These are phyloP conservation scores for Colletotrichum sp. DNA, from an alignment of 2,329 filamentous ascomycete species.

Conservation along the genomic window DNA sequence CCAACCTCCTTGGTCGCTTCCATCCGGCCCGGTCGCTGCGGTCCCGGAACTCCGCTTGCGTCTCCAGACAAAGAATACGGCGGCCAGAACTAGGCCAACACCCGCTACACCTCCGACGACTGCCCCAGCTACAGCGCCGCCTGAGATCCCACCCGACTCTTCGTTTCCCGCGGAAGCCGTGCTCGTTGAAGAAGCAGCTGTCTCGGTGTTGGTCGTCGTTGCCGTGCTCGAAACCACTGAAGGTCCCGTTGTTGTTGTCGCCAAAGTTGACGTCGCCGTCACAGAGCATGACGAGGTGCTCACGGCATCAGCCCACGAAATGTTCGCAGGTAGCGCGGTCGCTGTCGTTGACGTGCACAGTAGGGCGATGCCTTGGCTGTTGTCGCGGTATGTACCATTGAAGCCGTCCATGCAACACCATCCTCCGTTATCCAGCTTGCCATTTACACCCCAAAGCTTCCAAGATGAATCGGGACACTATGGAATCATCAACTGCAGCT, in stretches of 20 bases:
- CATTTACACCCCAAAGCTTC: not conserved
- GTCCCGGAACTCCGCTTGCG: rapidly evolving
- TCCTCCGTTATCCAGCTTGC: not conserved
- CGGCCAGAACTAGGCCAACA: not conserved
- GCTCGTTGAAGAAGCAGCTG: not conserved
- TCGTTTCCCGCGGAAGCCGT: not conserved
- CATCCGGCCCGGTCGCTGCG: not conserved
- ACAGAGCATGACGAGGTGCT: not conserved
- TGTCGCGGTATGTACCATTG: not conserved
- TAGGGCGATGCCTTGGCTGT: not conserved
- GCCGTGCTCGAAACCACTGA: not conserved
- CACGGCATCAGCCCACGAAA: not conserved
- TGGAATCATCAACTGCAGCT: not conserved
- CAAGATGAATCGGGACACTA: not conserved
- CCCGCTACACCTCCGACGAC: not conserved
- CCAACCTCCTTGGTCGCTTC: not conserved
- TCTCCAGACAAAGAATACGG: not conserved
- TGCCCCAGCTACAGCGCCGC: not conserved
- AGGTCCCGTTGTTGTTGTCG: not conserved
- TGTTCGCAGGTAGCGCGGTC: not conserved
- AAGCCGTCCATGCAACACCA: not conserved
- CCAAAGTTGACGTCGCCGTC: not conserved
- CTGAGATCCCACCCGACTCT: not conserved
- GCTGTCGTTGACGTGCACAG: not conserved
- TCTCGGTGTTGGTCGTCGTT: not conserved